phyloP scores from a whole-genome alignment of 306 rosid species.

The Vigna angularis region DNA sequence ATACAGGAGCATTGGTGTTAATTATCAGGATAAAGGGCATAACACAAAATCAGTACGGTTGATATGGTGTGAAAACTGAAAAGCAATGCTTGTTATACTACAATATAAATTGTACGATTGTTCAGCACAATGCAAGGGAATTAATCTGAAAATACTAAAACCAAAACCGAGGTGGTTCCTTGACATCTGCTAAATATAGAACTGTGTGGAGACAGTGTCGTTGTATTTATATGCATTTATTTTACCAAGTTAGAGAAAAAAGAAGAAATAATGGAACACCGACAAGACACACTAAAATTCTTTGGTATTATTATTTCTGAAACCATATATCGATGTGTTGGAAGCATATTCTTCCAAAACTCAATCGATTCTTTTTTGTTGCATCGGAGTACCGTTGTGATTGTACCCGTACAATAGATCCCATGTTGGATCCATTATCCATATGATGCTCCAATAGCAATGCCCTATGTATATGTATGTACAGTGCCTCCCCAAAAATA shows the following conservation, averaged over 20 bases:
- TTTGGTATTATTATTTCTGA: constrained; percentile 7
- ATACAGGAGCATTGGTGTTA: neutral
- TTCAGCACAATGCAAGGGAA: neutral
- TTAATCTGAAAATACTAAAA: constrained; percentile 15
- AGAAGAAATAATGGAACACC: neutral
- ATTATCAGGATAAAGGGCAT: neutral
- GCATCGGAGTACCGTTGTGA: constrained; percentile 23
- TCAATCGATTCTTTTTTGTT: neutral
- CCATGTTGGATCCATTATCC: constrained; percentile 30
- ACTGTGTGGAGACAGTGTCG: constrained; percentile 11
- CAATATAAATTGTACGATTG: constrained; percentile 2
- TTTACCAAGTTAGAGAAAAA: constrained; percentile 18
- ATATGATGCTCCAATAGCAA: constrained; percentile 13
- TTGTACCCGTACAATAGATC: constrained; percentile 28
- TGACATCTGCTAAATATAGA: constrained; percentile 25
- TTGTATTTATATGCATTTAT: neutral
- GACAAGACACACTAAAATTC: neutral
- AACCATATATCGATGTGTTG: constrained; percentile 1
- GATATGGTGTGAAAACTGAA: neutral
- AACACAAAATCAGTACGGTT: neutral
- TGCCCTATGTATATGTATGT: neutral
- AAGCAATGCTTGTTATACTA: neutral
- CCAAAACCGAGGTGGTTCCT: neutral
- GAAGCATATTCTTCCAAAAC: constrained; percentile 14
- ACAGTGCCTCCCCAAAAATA: neutral